phyloP scores from a whole-genome alignment of 148 eudicot species.

The Spergularia marina region DNA sequence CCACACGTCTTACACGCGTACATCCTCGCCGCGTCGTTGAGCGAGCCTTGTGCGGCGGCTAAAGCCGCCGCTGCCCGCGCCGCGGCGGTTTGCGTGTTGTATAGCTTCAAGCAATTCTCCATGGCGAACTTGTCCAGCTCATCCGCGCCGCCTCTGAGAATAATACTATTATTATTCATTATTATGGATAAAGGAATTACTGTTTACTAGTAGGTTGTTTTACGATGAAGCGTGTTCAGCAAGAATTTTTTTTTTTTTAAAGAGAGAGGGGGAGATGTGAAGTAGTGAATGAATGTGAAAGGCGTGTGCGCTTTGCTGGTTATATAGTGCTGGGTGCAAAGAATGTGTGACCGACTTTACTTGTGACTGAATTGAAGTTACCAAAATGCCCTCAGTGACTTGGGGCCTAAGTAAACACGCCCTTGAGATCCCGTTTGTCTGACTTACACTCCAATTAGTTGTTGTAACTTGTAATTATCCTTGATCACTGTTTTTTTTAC shows the following conservation, averaged over 20 bases:
- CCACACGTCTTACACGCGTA: conserved; percentile 57
- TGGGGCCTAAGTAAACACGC: conserved; percentile 21
- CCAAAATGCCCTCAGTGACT: conserved; percentile 24
- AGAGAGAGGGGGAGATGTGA: neutral
- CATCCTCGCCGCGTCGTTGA: conserved; percentile 5
- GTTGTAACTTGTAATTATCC: too few relatives aligned
- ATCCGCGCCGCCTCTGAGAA: conserved; percentile 14
- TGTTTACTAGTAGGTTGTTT: too few relatives aligned
- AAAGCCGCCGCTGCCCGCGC: neutral
- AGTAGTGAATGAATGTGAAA: neutral
- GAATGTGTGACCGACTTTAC: conserved; percentile 19
- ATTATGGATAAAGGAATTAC: too few relatives aligned
- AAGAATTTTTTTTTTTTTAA: neutral
- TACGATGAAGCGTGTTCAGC: neutral
- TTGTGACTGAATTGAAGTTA: conserved; percentile 5
- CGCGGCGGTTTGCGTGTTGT: neutral
- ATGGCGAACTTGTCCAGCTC: conserved; percentile 24
- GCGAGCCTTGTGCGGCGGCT: too few relatives aligned
- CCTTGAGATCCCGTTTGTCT: too few relatives aligned
- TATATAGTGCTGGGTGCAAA: neutral
- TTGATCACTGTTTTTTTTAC: too few relatives aligned
- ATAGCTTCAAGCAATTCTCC: conserved; percentile 22
- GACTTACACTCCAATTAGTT: too few relatives aligned
- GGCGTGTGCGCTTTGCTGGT: too few relatives aligned
- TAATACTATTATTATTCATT: neutral